phyloP scores from a whole-genome alignment of 148 eudicot species.

The Polygonum maritimum region DNA sequence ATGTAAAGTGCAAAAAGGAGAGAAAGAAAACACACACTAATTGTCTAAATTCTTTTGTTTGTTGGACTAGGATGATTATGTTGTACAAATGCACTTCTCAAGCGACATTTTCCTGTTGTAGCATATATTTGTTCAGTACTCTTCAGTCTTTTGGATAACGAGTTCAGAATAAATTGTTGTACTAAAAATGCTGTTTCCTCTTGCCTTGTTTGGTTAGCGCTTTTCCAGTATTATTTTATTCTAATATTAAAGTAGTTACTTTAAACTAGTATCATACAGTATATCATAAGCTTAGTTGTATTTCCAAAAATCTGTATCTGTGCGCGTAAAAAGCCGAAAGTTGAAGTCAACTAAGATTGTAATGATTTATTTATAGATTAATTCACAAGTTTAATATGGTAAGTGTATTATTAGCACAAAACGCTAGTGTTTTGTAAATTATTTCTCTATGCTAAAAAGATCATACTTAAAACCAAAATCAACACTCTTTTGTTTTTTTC shows the following conservation, averaged over 20 bases:
- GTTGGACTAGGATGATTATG: neutral
- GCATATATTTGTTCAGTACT: neutral
- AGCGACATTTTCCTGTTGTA: neutral
- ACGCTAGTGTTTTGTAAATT: too few relatives aligned
- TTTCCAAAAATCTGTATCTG: too few relatives aligned
- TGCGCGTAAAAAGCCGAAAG: too few relatives aligned
- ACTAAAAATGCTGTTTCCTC: neutral
- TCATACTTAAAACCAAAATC: too few relatives aligned
- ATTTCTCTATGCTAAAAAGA: too few relatives aligned
- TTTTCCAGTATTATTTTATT: neutral
- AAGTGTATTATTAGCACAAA: too few relatives aligned
- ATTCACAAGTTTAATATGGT: neutral
- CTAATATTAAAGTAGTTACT: too few relatives aligned
- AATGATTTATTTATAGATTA: neutral
- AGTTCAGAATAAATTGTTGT: constrained; percentile 1
- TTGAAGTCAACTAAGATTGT: too few relatives aligned
- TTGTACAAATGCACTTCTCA: constrained; percentile 5
- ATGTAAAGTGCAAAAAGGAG: neutral
- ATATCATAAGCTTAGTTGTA: too few relatives aligned
- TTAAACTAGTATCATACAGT: too few relatives aligned
- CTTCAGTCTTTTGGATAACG: neutral
- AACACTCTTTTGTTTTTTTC: neutral
- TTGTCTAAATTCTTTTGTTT: constrained; percentile 9
- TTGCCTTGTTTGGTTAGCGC: neutral
- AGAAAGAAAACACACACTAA: neutral